Evolutionary conservation across 805 yeast species (phyloP), one percentile per base, ranked within the genome.

Genomic region (Lipomyces yamanashiensis): DNA sequence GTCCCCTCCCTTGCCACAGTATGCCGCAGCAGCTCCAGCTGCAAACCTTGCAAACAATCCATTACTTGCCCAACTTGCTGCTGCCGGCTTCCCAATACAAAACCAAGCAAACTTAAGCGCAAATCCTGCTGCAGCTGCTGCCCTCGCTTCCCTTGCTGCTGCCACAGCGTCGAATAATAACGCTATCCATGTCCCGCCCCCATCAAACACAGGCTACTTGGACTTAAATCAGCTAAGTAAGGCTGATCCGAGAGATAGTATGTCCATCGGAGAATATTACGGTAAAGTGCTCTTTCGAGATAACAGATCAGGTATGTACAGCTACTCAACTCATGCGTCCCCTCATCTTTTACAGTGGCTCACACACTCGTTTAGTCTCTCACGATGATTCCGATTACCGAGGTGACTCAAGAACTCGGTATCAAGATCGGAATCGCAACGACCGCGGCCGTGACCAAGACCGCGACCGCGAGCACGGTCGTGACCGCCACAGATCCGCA

Each of bases 101-200:
- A 45, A 51, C 10, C 54, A 52, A 47, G 44, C 61, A 17, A 45
- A 48, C 23, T 53, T 39, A 21, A 19, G 58, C 10, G 48, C 51
- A 19, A 57, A 50, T 49, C 54, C 65, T 12, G 49, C 41, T 15
- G 53, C 66, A 12, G 64, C 67, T 39, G 69, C 64, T 19, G 67
- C 68, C n/a, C 48, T 66, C n/a, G 69, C 69, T 4, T 68, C 69
- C 2, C 59, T 59, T 12, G 66, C 67, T 12, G 61, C 58, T 40
- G 59, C 56, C 3, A 21, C 55, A n/a, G 55, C 61, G 34, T 58
- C 57, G 15, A 47, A 33, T 19, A 39, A 39, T 21, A 56, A 48
- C 34, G 51, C 53, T 2, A 15, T 56, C 19, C 44, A 36, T 23
- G 34, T 54, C 17, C 67, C 62, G 33, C n/a, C 47, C 7, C 62